Base-by-base conservation (phyloP, 257 asterid genomes). In the Solanum ossicruentum region DNA sequence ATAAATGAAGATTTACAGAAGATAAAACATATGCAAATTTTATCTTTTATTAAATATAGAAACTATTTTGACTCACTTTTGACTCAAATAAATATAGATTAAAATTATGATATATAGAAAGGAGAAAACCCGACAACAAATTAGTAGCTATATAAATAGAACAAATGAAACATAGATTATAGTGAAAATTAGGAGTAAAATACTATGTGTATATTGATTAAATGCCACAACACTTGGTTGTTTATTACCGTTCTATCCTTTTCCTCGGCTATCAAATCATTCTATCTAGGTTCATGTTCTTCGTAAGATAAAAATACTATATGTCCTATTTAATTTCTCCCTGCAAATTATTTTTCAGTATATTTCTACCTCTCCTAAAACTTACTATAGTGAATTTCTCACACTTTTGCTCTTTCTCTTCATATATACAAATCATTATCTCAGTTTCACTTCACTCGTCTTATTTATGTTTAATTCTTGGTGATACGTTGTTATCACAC, bases 321-420 rank as follows among this genome's bases (percentile, higher is more conserved):
- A 57, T 58, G 28, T n/a, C 66, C 7, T 58, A 58, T 58, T 26
- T 58, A 58, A 58, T n/a, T 20, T 58, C 1, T 9, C 1, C 28
- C 2, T n/a, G 15, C 1, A 6, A 3, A 4, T n/a, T 58, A 1
- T n/a, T n/a, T 7, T 58, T 58, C 2, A 1, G 7, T 0, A 1
- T 58, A 3, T 58, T 58, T n/a, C 7, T 58, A 58, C n/a, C 56
- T 12, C 56, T 20, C 23, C 1, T 56, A 56, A 18, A 18, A 56
- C 18, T 7, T 17, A 57, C 5, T 18, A 57, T 57, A 57, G 12
- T 57, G 12, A 8, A 57, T 18, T 10, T 8, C 5, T 18, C 2
- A 20, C 66, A 58, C 2, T 7, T 58, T 58, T 12, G 0, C 0
- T 12, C 13, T 10, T 58, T 12, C 23, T n/a, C 66, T 58, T 58